Evolutionary conservation across 2,329 filamentous ascomycete genomes (phyloP).

Genomic region (Tetracladium maxilliforme): DNA sequence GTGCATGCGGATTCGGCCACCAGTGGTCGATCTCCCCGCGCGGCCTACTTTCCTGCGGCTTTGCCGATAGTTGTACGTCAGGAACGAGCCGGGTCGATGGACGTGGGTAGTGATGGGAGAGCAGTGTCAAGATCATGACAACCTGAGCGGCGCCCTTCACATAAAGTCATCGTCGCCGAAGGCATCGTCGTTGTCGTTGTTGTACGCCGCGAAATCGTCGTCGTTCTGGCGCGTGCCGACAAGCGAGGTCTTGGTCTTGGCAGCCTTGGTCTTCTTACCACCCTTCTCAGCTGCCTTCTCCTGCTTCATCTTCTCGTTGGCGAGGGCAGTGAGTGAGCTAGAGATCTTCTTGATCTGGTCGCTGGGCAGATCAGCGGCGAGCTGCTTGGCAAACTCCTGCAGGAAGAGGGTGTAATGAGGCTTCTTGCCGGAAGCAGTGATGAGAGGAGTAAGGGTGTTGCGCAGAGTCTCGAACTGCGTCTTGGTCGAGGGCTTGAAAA

Average conservation of each 20-base stretch:
- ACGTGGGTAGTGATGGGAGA: no score
- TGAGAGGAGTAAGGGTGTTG: slow-evolving; percentile 63
- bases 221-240: slow-evolving; percentile 47
- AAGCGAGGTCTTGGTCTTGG: slow-evolving; percentile 84
- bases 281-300: slow-evolving; percentile 91
- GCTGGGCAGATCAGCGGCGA: slow-evolving; percentile 75
- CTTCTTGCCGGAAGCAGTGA: slow-evolving; percentile 67
- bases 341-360: slow-evolving; percentile 95
- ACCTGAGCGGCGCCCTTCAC: slow-evolving; percentile 43
- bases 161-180: slow-evolving; percentile 75
- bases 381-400: slow-evolving; percentile 78
- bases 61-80: no score
- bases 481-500: slow-evolving; percentile 87
- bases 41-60: no score
- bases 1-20: no score
- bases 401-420: slow-evolving; percentile 81
- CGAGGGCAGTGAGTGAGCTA: slow-evolving; percentile 71
- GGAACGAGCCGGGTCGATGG: no score
- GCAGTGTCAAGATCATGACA: no score
- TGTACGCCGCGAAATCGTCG: slow-evolving; percentile 46
- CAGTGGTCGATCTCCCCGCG: no score
- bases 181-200: slow-evolving; percentile 66
- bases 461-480: slow-evolving; percentile 70
- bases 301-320: slow-evolving; percentile 98
- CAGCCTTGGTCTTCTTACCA: slow-evolving; percentile 92